Evolutionary conservation across 2,329 filamentous ascomycete species (phyloP).

Genomic region (Penicillium sp.): DNA sequence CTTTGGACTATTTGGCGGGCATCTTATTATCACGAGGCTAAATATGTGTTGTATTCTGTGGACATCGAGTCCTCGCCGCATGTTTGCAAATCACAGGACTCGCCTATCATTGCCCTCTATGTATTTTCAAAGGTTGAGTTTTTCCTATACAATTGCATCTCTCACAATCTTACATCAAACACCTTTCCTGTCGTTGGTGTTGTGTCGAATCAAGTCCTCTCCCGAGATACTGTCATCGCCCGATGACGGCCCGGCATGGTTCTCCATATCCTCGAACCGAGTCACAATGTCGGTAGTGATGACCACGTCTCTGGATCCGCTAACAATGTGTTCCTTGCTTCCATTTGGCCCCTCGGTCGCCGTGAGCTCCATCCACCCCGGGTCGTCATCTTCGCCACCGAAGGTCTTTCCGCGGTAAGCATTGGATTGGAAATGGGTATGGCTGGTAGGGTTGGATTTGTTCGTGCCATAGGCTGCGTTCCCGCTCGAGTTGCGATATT

Average conservation of each 20-base stretch:
- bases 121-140: too few species aligned
- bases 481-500: neutral
- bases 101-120: too few species aligned
- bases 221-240: neutral
- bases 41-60: too few species aligned
- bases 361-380: conserved; percentile 7
- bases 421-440: conserved; percentile 1
- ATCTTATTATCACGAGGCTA: too few species aligned
- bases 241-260: neutral
- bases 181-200: neutral
- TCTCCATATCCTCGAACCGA: neutral
- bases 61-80: too few species aligned
- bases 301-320: neutral
- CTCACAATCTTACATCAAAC: neutral
- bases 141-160: too few species aligned
- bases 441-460: neutral
- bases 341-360: neutral
- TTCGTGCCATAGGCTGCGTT: conserved; percentile 3
- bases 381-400: neutral
- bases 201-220: neutral
- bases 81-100: too few species aligned
- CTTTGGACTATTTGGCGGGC: too few species aligned
- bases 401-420: neutral
- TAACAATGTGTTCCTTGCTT: conserved; percentile 9
- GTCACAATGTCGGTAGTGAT: conserved; percentile 13